Base-by-base conservation (phyloP, 2,329 filamentous ascomycete species). In the Leptographium procerum region DNA sequence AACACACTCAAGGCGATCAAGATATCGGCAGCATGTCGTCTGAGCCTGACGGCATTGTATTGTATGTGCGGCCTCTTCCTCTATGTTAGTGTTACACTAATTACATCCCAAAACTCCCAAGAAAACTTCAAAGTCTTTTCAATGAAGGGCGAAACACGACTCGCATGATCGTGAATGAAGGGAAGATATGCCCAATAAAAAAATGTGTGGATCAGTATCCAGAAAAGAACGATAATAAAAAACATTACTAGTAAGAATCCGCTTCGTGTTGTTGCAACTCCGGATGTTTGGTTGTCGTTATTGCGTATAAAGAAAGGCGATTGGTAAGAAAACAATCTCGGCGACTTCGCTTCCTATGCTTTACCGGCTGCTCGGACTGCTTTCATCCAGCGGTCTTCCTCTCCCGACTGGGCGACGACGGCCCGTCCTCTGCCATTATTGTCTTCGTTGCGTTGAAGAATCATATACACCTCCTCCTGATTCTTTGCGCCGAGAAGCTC, bases 301-400 rank as follows among this genome's bases (percentile, higher is more conserved):
- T 22, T 47, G 55, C 55, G 43, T 56, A 36, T 33, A 50, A 19
- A 24, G 3, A 28, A 47, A 24, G 19, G 29, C 13, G 50, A 4
- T 13, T 22, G 28, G 10, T 28, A 10, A 29, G 19, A 24, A 24
- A 33, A 14, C 29, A 22, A 19, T 29, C 2, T n/a, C 29, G 28
- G 29, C 8, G 26, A 26, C 8, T 31, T 51, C 2, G 28, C 33
- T 10, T 34, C 40, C 29, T 56, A 56, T 14, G 28, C 53, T 19
- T 56, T 56, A 43, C 73, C 73, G 5, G 71, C 73, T 22, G 71
- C 70, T 43, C 71, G 63, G 13, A 76, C 71, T 4, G 69, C 65
- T 57, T 66, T 66, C 65, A 76, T 76, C 72, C 74, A 76, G 29
- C 71, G 69, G 60, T 80, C 76, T 61, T 80, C 78, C n/a, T 77